These are phyloP conservation scores for Colletotrichum tropicicola DNA, from an alignment of 2,329 filamentous ascomycete genomes.

Conservation along the genomic window DNA sequence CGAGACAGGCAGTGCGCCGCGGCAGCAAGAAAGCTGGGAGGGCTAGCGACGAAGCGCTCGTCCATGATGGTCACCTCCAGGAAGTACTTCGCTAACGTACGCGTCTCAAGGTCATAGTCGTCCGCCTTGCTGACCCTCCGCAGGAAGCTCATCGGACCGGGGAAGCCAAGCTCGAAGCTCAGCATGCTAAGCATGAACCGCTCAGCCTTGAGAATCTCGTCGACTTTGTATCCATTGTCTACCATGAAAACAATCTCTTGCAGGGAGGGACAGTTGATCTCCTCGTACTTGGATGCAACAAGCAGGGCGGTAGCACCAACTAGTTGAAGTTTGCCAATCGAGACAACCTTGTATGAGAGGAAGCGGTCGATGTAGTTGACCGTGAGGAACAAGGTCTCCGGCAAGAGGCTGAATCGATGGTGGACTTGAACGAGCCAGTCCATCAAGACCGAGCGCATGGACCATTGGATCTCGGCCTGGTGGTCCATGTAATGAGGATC, in stretches of 20 bases:
- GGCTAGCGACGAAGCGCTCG: slow-evolving; percentile 91
- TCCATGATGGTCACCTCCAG: slow-evolving; percentile 98
- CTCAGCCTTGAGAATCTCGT: slow-evolving; percentile 97
- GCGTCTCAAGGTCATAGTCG: slow-evolving; percentile 94
- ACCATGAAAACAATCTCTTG: slow-evolving; percentile 99
- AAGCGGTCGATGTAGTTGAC: slow-evolving; percentile 99
- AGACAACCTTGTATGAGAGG: slow-evolving; percentile 92
- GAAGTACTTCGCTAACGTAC: slow-evolving; percentile 97
- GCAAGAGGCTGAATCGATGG: slow-evolving; percentile 86
- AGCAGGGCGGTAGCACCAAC: slow-evolving; percentile 96
- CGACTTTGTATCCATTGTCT: slow-evolving; percentile 85
- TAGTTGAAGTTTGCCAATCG: slow-evolving; percentile 92
- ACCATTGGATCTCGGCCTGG: slow-evolving; percentile 98
- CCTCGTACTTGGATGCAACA: slow-evolving; percentile 96
- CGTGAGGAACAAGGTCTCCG: slow-evolving; percentile 92
- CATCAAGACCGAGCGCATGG: slow-evolving; percentile 96
- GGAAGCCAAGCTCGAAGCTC: slow-evolving; percentile 94
- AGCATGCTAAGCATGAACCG: slow-evolving; percentile 98
- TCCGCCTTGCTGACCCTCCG: slow-evolving; percentile 98
- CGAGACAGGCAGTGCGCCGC: slow-evolving; percentile 93
- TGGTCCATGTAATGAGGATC: slow-evolving; percentile 96
- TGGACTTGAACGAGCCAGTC: slow-evolving; percentile 99
- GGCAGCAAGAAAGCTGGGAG: slow-evolving; percentile 89
- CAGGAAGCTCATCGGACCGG: slow-evolving; percentile 98
- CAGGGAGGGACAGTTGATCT: slow-evolving; percentile 96